Evolutionary conservation across 2,329 filamentous ascomycete species (phyloP), one percentile per base, ranked within the genome.

Genomic region (Tolypocladium inflatum): DNA sequence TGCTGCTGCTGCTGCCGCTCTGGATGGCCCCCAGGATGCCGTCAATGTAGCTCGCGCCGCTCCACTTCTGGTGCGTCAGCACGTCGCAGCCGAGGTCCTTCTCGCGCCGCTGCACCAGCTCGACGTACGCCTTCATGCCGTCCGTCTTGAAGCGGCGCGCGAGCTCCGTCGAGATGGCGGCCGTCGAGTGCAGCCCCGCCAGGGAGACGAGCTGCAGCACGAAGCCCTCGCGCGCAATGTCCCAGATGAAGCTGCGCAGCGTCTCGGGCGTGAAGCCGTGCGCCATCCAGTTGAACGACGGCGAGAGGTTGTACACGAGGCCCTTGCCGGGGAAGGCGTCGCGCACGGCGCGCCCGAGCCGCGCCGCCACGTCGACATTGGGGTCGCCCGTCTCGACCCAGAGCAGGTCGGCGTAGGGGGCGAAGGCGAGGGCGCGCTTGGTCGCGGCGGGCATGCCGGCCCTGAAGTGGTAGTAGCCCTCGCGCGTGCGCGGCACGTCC

Each of bases 241-340:
- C 93, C 93, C 93, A 97, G 66, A 99, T 89, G 73, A 99, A 99
- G 7, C 84, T 91, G 76, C 89, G 91, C 57, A 99, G 81, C 7
- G 88, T 87, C 61, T 85, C 86, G 62, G 91, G 85, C 3, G 83
- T 87, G 75, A 97, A 99, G 37, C 93, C 94, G 70, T 97, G 92
- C 13, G 86, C 86, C 85, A 95, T 94, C 94, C 94, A 99, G 80
- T 99, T 97, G 82, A 99, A 99, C 10, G 90, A 96, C 1, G 94
- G 94, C 5, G 88, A 92, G 2, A 99, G 82, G 76, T 99, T 99
- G 78, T 99, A 99, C 0, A 97, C 93, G 30, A 99, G 82, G 41
- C 90, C 89, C 81, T 97, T 97, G 60, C 84, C 85, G 0, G 91
- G 90, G 66, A 84, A 79, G 4, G 75, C 78, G 0, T 77, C 74